phyloP scores from a whole-genome alignment of 176 grass and related monocot genomes.

The Ananas comosus region DNA sequence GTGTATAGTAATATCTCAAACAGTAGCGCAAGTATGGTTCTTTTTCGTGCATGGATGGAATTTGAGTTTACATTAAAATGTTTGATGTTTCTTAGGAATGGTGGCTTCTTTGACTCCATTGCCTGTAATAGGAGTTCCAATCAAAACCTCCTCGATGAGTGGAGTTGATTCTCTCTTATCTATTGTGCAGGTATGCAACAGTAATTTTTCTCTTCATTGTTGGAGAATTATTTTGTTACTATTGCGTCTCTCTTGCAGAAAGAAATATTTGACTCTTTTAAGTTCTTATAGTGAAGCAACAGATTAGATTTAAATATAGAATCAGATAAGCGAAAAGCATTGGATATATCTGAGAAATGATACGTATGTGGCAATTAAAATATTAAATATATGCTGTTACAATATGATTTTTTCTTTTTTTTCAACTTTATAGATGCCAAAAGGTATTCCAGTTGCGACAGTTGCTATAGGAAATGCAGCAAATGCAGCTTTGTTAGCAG shows the following conservation, averaged over 20 bases:
- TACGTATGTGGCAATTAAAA: too few relatives aligned
- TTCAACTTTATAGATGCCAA: constrained; percentile 57
- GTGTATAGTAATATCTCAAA: too few relatives aligned
- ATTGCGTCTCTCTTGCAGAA: too few relatives aligned
- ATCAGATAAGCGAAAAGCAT: too few relatives aligned
- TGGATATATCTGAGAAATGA: background rate
- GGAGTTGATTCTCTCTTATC: constrained; percentile 90
- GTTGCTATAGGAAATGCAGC: constrained; percentile 69
- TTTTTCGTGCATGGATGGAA: background rate
- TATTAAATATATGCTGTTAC: too few relatives aligned
- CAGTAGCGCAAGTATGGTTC: too few relatives aligned
- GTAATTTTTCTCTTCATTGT: background rate
- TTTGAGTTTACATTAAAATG: background rate
- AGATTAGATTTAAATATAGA: too few relatives aligned
- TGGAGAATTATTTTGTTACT: background rate
- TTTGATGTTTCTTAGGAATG: constrained; percentile 53
- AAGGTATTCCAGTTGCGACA: constrained; percentile 76
- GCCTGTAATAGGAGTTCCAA: constrained; percentile 75
- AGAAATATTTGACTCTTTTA: too few relatives aligned
- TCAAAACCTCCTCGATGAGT: constrained; percentile 43
- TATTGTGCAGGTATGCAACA: constrained; percentile 64
- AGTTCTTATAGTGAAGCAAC: too few relatives aligned
- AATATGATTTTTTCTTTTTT: constrained; percentile 1
- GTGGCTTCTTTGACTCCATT: constrained; percentile 67
- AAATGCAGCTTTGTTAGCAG: constrained; percentile 80